Evolutionary conservation across 176 grass and related monocot species (phyloP).

Genomic region (Hyparrhenia diplandra): DNA sequence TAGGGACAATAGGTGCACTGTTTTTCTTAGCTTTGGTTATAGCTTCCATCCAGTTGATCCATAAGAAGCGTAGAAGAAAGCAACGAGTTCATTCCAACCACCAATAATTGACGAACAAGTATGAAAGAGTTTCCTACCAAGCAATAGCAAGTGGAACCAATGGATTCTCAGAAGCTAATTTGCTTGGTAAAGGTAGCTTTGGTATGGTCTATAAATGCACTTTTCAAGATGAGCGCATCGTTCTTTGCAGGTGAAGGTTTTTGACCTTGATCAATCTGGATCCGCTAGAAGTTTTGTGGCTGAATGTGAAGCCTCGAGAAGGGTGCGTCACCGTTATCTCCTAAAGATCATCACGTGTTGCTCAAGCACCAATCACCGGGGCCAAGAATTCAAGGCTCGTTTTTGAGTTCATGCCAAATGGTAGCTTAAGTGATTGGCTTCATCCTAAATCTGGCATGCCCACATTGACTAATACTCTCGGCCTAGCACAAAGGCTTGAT

Average conservation of each 20-base stretch:
- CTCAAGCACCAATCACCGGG: neutral
- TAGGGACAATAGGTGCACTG: too few species aligned
- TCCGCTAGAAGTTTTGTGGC: conserved; percentile 15
- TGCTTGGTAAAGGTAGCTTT: conserved; percentile 14
- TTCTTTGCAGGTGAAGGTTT: conserved; percentile 43
- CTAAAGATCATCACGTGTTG: conserved; percentile 36
- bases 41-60: too few species aligned
- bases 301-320: conserved; percentile 20
- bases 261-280: conserved; percentile 11
- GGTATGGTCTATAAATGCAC: neutral
- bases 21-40: too few species aligned
- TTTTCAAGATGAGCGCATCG: neutral
- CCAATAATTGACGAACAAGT: neutral
- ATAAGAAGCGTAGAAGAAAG: too few species aligned
- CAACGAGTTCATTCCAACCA: neutral
- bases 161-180: conserved; percentile 3
- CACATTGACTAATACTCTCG: too few species aligned
- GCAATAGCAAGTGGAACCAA: neutral
- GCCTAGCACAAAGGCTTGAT: too few species aligned
- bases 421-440: conserved; percentile 19
- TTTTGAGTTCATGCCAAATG: conserved; percentile 42
- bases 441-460: neutral
- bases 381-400: conserved; percentile 37
- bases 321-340: conserved; percentile 16
- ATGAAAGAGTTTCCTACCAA: neutral